Percentiles rank a stretch among this genome's conserved stretches.
phyloP scores from a whole-genome alignment of 2,329 filamentous ascomycete genomes.

The Aspergillus sp. region DNA sequence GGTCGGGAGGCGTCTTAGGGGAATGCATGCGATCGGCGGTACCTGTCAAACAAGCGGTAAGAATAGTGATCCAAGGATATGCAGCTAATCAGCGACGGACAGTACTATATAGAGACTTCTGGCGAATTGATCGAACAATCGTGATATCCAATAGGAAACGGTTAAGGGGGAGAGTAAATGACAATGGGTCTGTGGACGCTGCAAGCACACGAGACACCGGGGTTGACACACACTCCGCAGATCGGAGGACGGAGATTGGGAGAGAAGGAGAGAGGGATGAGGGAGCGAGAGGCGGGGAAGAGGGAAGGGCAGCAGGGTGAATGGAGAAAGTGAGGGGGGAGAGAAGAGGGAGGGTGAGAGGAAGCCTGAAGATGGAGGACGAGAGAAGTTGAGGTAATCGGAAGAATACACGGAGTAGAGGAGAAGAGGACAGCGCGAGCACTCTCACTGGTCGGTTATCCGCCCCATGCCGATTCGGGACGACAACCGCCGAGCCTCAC shows the following conservation, averaged over 20 bases:
- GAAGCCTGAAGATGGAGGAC: slow-evolving; percentile 1
- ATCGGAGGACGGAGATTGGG: slow-evolving; percentile 15
- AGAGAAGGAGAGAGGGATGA: slow-evolving; percentile 10
- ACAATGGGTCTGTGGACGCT: slow-evolving; percentile 18
- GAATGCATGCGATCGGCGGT: background rate
- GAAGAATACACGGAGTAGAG: slow-evolving; percentile 1
- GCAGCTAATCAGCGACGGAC: background rate
- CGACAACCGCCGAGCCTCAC: background rate
- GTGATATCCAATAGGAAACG: background rate
- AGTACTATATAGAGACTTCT: background rate
- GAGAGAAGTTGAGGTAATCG: slow-evolving; percentile 6
- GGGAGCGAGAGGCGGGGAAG: slow-evolving; percentile 7
- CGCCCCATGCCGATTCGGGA: background rate
- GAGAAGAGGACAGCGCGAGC: background rate
- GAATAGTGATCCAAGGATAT: background rate
- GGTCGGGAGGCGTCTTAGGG: background rate
- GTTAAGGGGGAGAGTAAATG: background rate
- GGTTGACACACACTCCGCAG: slow-evolving; percentile 5
- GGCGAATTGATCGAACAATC: background rate
- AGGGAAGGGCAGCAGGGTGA: slow-evolving; percentile 8
- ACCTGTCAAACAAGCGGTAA: background rate
- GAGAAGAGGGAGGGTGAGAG: slow-evolving; percentile 8
- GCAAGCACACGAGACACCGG: slow-evolving; percentile 14
- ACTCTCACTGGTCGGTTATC: background rate
- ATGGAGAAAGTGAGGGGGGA: slow-evolving; percentile 12